Evolutionary conservation across 176 grass and related monocot species (phyloP), one percentile per base, ranked within the genome.

Genomic region (Chrysopogon serrulatus): DNA sequence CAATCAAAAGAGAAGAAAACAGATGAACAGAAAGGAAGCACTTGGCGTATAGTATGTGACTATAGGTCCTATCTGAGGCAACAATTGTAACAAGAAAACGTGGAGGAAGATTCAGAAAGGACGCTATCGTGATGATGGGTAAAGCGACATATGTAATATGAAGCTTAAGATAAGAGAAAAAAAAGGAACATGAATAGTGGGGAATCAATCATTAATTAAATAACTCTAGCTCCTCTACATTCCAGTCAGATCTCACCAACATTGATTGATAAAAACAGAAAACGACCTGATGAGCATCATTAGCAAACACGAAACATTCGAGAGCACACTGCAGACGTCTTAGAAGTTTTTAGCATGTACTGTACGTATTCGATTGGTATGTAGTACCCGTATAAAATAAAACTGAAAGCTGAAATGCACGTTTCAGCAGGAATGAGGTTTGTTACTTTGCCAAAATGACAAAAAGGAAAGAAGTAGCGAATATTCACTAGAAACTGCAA

Each of bases 371-470:
- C 32, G 48, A 49, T 70, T 75, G 17, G 63, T 60, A 60, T 28
- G 24, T 27, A 60, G 24, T 11, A 13, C 49, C 10, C 6, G 5
- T 8, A 17, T 61, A 65, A 10, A 45, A n/a, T n/a, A n/a, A n/a
- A 56, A 21, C 48, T 56, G 53, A 56, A 56, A 56, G 9, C 53
- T 34, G 82, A 69, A 71, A 83, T 34, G 15, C 42, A 31, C 79
- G 23, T 69, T 42, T 71, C 44, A 72, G 64, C 60, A 19, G 28
- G n/a, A 45, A 31, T 16, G 23, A 21, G 35, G 78, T 90, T 70
- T 2, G 83, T 77, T 72, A 43, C 64, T 63, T 76, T 86, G 71
- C 71, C 71, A 42, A 82, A 86, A 28, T 65, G 65, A 72, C 54
- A 30, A 39, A 35, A 42, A 12, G 51, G 41, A 71, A 71, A 61